A percentile compares a stretch with the other conserved stretches of the same genome.
Evolutionary conservation across 2,329 filamentous ascomycete species (phyloP).

Genomic region (Aspergillus thermomutatus): DNA sequence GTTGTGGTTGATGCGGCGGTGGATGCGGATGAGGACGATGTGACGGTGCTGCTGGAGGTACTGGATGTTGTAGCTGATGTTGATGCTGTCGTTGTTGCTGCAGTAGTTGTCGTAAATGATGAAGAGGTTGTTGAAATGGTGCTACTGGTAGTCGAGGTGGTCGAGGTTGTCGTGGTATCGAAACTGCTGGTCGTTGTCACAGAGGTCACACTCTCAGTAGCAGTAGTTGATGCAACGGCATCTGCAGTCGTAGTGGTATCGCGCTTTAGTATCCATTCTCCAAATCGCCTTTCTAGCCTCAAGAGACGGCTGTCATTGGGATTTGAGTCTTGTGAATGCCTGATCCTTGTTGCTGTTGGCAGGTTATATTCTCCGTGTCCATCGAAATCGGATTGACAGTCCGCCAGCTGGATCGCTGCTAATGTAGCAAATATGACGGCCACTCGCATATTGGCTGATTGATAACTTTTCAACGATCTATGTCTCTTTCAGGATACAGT

Average conservation of each 20-base stretch:
- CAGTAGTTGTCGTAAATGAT: neutral
- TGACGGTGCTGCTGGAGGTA: neutral
- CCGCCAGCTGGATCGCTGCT: neutral
- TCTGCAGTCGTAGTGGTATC: neutral
- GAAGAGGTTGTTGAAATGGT: neutral
- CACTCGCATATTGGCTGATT: too few relatives aligned
- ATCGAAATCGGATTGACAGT: neutral
- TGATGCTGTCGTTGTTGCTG: neutral
- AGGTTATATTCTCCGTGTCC: neutral
- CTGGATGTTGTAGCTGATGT: neutral
- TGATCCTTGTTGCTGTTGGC: neutral
- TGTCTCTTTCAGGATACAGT: neutral
- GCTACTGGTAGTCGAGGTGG: neutral
- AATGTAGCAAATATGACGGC: neutral
- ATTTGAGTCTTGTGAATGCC: neutral
- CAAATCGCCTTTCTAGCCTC: neutral
- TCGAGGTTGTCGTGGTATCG: neutral
- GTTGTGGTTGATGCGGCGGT: too few relatives aligned
- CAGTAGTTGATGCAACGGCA: neutral
- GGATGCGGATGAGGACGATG: neutral
- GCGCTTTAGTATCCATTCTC: neutral
- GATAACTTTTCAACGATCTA: neutral
- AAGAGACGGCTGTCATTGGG: neutral
- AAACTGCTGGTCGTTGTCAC: too few relatives aligned
- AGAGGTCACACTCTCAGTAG: too few relatives aligned